Conservation (phyloP, 305 asterid genomes). For the Euphrasia arctica region DNA sequence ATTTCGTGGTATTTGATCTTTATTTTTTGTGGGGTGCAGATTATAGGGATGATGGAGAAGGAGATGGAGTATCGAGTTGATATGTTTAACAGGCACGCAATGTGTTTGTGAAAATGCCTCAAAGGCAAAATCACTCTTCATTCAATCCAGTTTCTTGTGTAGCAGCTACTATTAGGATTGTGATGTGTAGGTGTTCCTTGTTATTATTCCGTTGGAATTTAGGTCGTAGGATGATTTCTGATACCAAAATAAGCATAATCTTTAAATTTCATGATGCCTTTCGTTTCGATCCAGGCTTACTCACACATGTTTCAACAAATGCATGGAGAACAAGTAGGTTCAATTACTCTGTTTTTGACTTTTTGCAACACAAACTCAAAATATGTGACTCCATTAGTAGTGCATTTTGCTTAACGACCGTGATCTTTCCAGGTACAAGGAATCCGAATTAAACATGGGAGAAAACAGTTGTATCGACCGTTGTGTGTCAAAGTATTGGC, state of each 20-base stretch:
- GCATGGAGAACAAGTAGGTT: slow-evolving; percentile 72
- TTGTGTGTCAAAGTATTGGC: slow-evolving; percentile 90
- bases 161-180: no score
- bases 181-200: background rate
- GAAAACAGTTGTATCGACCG: slow-evolving; percentile 90
- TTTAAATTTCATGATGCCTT: slow-evolving; percentile 11
- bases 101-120: slow-evolving; percentile 21
- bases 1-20: background rate
- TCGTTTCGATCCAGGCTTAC: slow-evolving; percentile 57
- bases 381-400: background rate
- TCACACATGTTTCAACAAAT: slow-evolving; percentile 75
- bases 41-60: slow-evolving; percentile 77
- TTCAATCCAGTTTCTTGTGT: background rate
- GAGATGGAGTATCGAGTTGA: slow-evolving; percentile 91
- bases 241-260: background rate
- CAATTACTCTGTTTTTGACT: no score
- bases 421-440: slow-evolving; percentile 57
- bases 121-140: background rate
- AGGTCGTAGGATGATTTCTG: background rate
- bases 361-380: background rate
- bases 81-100: slow-evolving; percentile 73
- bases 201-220: background rate
- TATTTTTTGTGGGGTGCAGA: slow-evolving; percentile 30
- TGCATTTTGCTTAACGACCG: background rate
- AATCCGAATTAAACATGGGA: slow-evolving; percentile 85